Conservation (phyloP, 1,284 basidiomycete genomes). For the Ustilago loliicola region DNA sequence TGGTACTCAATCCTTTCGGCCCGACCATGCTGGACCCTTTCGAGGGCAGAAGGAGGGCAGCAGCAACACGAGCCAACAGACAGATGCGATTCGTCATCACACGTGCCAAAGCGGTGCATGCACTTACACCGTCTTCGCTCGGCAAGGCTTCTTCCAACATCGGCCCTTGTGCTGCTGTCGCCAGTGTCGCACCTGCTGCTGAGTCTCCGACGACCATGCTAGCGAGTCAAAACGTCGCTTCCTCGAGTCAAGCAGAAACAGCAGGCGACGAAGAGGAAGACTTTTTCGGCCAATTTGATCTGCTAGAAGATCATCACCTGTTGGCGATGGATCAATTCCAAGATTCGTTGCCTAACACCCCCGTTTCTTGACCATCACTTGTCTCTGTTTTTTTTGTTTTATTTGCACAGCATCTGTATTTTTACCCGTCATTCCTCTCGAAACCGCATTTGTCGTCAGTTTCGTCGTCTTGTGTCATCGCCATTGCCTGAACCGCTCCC, state of each 20-base stretch:
- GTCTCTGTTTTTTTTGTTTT: not conserved
- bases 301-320: constrained; percentile 21
- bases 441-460: too few species aligned
- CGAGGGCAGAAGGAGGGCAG: not conserved
- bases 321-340: constrained; percentile 17
- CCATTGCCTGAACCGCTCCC: too few species aligned
- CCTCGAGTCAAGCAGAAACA: not conserved
- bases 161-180: not conserved
- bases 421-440: too few species aligned
- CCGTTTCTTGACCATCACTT: not conserved
- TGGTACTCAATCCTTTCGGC: constrained; percentile 42
- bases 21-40: constrained; percentile 27
- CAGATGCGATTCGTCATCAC: constrained; percentile 41
- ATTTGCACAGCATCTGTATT: not conserved
- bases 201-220: not conserved
- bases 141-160: not conserved
- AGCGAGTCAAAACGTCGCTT: not conserved
- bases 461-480: too few species aligned
- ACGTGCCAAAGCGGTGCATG: constrained; percentile 13
- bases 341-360: constrained; percentile 5
- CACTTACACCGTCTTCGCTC: constrained; percentile 7
- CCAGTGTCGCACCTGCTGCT: not conserved
- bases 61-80: not conserved
- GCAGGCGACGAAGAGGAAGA: constrained; percentile 7
- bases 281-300: constrained; percentile 8